These are phyloP conservation scores for Pichia sp. DNA, from an alignment of 1,139 yeast genomes.

Conservation along the genomic window DNA sequence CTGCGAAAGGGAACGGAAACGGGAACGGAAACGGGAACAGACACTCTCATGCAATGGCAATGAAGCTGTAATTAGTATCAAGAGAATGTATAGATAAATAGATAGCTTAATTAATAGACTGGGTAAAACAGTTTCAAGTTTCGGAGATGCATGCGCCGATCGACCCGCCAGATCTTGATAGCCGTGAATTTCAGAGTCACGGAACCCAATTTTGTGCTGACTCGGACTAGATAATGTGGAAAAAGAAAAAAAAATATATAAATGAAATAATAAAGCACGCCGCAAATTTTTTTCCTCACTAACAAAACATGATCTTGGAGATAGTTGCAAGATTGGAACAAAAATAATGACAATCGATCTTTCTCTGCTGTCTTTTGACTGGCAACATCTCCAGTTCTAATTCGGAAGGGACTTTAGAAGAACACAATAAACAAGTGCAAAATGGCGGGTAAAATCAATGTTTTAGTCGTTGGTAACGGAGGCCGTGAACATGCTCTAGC, in stretches of 20 bases:
- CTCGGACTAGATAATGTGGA: background rate
- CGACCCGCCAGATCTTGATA: background rate
- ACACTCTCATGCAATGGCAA: background rate
- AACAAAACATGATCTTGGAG: background rate
- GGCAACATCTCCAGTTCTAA: background rate
- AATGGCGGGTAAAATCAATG: constrained; percentile 36
- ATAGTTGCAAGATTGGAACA: background rate
- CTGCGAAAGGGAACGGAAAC: too few relatives aligned
- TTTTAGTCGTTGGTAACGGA: constrained; percentile 92
- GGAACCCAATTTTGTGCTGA: background rate
- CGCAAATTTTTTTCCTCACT: background rate
- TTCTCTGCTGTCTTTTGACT: background rate
- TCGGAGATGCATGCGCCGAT: background rate
- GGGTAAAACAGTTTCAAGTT: too few relatives aligned
- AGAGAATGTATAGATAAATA: too few relatives aligned
- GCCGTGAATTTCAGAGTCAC: background rate
- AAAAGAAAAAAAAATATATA: too few relatives aligned
- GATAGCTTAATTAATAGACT: background rate
- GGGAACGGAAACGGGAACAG: background rate
- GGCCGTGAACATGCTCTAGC: constrained; percentile 98
- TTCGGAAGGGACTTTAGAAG: background rate
- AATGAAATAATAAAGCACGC: background rate
- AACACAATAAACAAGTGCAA: background rate
- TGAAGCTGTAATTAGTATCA: background rate
- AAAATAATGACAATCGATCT: background rate